phyloP scores from a whole-genome alignment of 768 basidiomycete species.

The Harrya chromipes region DNA sequence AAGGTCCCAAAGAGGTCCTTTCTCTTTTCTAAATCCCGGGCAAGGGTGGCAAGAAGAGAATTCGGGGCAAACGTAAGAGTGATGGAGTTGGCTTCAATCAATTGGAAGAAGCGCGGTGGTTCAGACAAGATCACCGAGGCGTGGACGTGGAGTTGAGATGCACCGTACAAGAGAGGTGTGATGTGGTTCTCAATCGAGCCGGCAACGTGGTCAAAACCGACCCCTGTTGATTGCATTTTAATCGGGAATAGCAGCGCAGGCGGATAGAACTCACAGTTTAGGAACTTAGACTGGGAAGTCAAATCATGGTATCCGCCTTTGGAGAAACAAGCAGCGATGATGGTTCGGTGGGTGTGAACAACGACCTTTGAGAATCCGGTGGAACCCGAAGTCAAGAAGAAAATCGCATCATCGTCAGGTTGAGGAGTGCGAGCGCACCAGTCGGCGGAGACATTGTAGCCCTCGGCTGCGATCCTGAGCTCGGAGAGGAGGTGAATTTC shows the following conservation, averaged over 20 bases:
- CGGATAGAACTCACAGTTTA: conserved; percentile 32
- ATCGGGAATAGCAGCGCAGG: not conserved
- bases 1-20: conserved; percentile 22
- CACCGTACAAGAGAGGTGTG: conserved; percentile 30
- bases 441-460: conserved; percentile 2
- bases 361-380: conserved; percentile 42
- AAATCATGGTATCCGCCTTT: conserved; percentile 33
- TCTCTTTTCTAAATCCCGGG: conserved; percentile 30
- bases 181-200: conserved; percentile 39
- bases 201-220: conserved; percentile 44
- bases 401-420: conserved; percentile 28
- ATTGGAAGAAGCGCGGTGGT: conserved; percentile 10
- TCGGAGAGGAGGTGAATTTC: conserved; percentile 27
- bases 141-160: conserved; percentile 16
- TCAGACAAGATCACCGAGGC: conserved; percentile 17
- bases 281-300: conserved; percentile 27
- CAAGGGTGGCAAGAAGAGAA: conserved; percentile 39
- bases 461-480: conserved; percentile 18
- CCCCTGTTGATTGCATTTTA: conserved; percentile 20
- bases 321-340: conserved; percentile 32
- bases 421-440: conserved; percentile 12
- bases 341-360: conserved; percentile 35
- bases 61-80: conserved; percentile 37
- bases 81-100: conserved; percentile 36
- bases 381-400: conserved; percentile 39